Percentiles rank a stretch among this genome's conserved stretches.
phyloP scores from a whole-genome alignment of 805 yeast genomes.

The Barnettozyma wickerhamii region DNA sequence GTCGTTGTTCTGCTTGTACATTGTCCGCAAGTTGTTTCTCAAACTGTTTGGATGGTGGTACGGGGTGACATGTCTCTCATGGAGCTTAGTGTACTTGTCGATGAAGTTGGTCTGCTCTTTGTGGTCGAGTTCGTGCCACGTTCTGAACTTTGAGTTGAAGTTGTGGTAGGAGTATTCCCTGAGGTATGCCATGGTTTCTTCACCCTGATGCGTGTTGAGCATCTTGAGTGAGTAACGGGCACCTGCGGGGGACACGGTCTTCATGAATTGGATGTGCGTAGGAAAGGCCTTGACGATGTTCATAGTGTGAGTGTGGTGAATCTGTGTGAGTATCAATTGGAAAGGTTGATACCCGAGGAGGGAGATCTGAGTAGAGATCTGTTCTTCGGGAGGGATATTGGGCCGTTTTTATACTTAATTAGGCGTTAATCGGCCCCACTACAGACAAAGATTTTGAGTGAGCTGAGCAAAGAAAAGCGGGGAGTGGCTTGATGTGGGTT shows the following conservation, averaged over 20 bases:
- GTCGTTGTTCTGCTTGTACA: slow-evolving; percentile 14
- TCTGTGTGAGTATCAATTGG: not conserved
- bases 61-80: slow-evolving; percentile 8
- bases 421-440: too few relatives aligned
- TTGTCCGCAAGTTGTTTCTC: slow-evolving; percentile 4
- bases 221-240: slow-evolving; percentile 6
- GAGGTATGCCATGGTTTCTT: slow-evolving; percentile 8
- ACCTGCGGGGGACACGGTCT: slow-evolving; percentile 4
- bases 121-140: slow-evolving; percentile 12
- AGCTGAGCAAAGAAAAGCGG: too few relatives aligned
- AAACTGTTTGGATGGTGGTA: slow-evolving; percentile 4
- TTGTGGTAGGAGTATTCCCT: slow-evolving; percentile 11
- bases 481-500: not conserved
- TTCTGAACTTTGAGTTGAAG: slow-evolving; percentile 10
- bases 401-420: too few relatives aligned
- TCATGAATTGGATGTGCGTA: slow-evolving; percentile 10
- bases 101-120: slow-evolving; percentile 12
- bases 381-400: too few relatives aligned
- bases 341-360: not conserved
- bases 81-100: slow-evolving; percentile 5
- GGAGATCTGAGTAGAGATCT: too few relatives aligned
- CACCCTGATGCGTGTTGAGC: slow-evolving; percentile 5
- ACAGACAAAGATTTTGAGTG: too few relatives aligned
- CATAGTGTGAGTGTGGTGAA: slow-evolving; percentile 1
- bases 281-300: slow-evolving; percentile 10